phyloP scores from a whole-genome alignment of 2,329 filamentous ascomycete species.

The Thyridium curvatum region DNA sequence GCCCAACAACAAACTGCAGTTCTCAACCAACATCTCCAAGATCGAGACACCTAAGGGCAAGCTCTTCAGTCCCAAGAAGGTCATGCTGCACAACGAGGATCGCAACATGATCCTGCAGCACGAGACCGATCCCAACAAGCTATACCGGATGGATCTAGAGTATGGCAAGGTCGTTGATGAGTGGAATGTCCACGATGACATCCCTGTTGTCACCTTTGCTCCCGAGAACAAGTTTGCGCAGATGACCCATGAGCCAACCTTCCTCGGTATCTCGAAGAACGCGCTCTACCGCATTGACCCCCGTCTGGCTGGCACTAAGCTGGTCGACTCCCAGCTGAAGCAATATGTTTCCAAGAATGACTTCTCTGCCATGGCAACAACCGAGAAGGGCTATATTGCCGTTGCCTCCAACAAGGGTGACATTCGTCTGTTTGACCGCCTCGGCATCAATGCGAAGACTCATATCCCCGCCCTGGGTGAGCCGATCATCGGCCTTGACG shows the following conservation, averaged over 20 bases:
- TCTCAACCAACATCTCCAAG: slow-evolving; percentile 95
- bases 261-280: slow-evolving; percentile 88
- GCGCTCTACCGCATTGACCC: slow-evolving; percentile 92
- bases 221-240: slow-evolving; percentile 98
- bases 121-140: slow-evolving; percentile 72
- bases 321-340: slow-evolving; percentile 89
- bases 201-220: slow-evolving; percentile 84
- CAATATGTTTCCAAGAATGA: slow-evolving; percentile 97
- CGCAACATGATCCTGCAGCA: slow-evolving; percentile 87
- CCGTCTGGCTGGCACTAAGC: slow-evolving; percentile 81
- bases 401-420: slow-evolving; percentile 98
- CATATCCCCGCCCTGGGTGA: slow-evolving; percentile 93
- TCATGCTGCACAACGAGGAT: slow-evolving; percentile 92
- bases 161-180: slow-evolving; percentile 97
- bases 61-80: slow-evolving; percentile 89
- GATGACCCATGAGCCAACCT: slow-evolving; percentile 92
- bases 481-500: slow-evolving; percentile 88
- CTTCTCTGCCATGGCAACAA: slow-evolving; percentile 90
- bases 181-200: slow-evolving; percentile 97
- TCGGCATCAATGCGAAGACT: slow-evolving; percentile 96
- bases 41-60: slow-evolving; percentile 83
- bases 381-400: slow-evolving; percentile 92
- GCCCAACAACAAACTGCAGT: slow-evolving; percentile 84
- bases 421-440: slow-evolving; percentile 87
- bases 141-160: slow-evolving; percentile 97